A percentile compares a stretch with the other conserved stretches of the same genome.
Conservation (phyloP, 768 basidiomycete species). For the Termitomyces sp. region DNA sequence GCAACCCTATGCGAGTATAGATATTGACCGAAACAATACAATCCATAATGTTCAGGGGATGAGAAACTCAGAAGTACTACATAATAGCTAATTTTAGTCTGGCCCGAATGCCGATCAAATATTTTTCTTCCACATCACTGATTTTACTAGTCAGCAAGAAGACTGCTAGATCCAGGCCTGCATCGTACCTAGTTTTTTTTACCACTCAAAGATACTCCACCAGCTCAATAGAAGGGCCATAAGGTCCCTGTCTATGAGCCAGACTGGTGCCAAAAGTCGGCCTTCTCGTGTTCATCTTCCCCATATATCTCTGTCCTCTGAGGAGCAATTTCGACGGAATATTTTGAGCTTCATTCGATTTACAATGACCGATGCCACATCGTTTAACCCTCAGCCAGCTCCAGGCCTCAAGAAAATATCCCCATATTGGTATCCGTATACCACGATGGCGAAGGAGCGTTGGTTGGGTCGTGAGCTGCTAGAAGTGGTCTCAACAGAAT, state of each 20-base stretch:
- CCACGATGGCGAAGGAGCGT: slow-evolving; percentile 86
- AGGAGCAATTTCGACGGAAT: slow-evolving; percentile 53
- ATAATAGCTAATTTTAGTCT: neutral
- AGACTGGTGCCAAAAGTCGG: slow-evolving; percentile 3
- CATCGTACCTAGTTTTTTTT: neutral
- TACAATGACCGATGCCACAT: slow-evolving; percentile 38
- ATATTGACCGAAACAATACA: no score
- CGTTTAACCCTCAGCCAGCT: slow-evolving; percentile 21
- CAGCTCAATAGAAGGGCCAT: slow-evolving; percentile 7
- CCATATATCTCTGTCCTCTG: slow-evolving; percentile 42
- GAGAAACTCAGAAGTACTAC: neutral
- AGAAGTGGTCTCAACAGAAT: slow-evolving; percentile 92
- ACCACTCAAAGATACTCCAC: slow-evolving; percentile 1
- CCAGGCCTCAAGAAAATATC: slow-evolving; percentile 69
- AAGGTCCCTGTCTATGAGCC: slow-evolving; percentile 12
- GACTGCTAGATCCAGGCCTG: neutral
- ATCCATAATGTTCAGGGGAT: no score
- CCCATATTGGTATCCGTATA: slow-evolving; percentile 92
- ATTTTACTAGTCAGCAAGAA: neutral
- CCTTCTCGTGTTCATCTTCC: slow-evolving; percentile 30
- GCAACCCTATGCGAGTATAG: no score
- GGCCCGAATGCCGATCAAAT: slow-evolving; percentile 3
- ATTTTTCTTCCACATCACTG: neutral
- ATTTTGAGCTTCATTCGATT: slow-evolving; percentile 46
- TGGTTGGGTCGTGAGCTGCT: slow-evolving; percentile 86